Conservation (phyloP, 2,329 filamentous ascomycete species). For the Zasmidium angulare region DNA sequence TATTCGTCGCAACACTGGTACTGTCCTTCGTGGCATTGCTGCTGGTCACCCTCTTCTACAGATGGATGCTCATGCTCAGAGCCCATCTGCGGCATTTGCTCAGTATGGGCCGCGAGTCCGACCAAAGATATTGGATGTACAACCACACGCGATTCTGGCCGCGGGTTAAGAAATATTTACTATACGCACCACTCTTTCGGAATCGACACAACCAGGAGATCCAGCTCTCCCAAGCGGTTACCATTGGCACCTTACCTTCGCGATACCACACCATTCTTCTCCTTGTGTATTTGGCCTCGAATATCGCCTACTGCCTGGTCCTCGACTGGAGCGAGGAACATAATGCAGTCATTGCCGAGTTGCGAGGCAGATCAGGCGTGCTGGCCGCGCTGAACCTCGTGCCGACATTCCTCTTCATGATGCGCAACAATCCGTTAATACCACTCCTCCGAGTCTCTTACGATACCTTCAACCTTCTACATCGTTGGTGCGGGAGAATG, state of each 20-base stretch:
- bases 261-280: constrained; percentile 73
- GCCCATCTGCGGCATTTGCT: constrained; percentile 47
- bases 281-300: constrained; percentile 65
- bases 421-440: constrained; percentile 92
- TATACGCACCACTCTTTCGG: constrained; percentile 69
- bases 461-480: constrained; percentile 90
- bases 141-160: constrained; percentile 51
- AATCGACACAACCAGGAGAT: constrained; percentile 77
- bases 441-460: constrained; percentile 80
- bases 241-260: constrained; percentile 76
- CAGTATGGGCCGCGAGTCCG: constrained; percentile 42
- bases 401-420: constrained; percentile 81
- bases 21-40: constrained; percentile 38
- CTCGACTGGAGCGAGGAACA: constrained; percentile 52
- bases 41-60: constrained; percentile 41
- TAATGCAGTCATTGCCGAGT: constrained; percentile 68
- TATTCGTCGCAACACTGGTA: constrained; percentile 47
- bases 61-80: constrained; percentile 43
- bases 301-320: constrained; percentile 73
- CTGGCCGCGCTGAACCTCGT: constrained; percentile 89
- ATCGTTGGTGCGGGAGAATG: constrained; percentile 78
- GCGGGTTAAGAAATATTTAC: constrained; percentile 63
- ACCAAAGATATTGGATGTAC: constrained; percentile 47
- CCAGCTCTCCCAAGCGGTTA: constrained; percentile 65
- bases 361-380: constrained; percentile 81